These are phyloP conservation scores for Coemansia sp. DNA, from an alignment of 192 early-diverging fungal genomes.

Conservation along the genomic window DNA sequence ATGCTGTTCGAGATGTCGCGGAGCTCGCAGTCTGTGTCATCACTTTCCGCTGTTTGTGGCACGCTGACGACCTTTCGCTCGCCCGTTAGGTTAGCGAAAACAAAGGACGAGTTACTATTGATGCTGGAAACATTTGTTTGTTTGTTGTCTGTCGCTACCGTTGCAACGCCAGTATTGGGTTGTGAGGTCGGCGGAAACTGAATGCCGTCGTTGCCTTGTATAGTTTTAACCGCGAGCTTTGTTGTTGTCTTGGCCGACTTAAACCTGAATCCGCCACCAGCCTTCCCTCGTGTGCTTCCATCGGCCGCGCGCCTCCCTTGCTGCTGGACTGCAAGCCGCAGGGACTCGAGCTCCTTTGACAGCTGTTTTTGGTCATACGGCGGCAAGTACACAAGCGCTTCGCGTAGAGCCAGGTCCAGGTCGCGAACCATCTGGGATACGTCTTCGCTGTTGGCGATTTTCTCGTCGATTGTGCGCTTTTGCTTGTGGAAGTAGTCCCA, in stretches of 20 bases:
- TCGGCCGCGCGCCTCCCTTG: background rate
- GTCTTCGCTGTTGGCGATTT: slow-evolving; percentile 5
- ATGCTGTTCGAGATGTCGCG: slow-evolving; percentile 62
- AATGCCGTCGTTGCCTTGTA: background rate
- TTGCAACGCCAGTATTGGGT: background rate
- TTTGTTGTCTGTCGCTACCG: background rate
- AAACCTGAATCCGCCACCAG: slow-evolving; percentile 33
- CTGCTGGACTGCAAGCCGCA: slow-evolving; percentile 22
- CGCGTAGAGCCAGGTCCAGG: slow-evolving; percentile 40
- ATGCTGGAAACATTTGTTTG: background rate
- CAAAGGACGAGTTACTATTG: background rate
- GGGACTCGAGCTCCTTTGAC: slow-evolving; percentile 30
- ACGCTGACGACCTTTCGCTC: slow-evolving; percentile 12
- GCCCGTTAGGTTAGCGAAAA: background rate
- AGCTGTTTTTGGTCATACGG: slow-evolving; percentile 49
- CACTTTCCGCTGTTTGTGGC: background rate
- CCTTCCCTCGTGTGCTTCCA: background rate
- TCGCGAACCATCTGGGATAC: slow-evolving; percentile 19
- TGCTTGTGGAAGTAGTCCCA: slow-evolving; percentile 45
- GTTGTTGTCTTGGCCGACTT: slow-evolving; percentile 20
- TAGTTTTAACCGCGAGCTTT: background rate
- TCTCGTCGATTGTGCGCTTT: slow-evolving; percentile 18
- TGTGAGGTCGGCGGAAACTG: background rate
- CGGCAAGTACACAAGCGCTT: slow-evolving; percentile 49
- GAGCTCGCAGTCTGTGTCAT: slow-evolving; percentile 37